phyloP scores from a whole-genome alignment of 176 grass and related monocot genomes.

The Paspalum vaginatum region DNA sequence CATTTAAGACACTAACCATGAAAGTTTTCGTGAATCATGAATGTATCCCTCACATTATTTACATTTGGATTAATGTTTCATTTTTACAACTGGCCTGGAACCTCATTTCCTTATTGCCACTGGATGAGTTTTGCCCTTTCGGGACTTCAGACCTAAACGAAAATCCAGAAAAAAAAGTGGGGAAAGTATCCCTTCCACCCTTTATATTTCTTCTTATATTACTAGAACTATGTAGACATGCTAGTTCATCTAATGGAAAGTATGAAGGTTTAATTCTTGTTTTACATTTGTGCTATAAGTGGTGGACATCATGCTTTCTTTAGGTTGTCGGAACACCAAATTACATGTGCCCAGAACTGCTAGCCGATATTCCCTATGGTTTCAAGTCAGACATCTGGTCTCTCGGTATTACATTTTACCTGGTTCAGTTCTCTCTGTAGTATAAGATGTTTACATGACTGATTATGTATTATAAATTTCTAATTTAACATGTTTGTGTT shows the following conservation, averaged over 20 bases:
- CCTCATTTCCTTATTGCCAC: background rate
- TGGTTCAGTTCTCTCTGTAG: constrained; percentile 57
- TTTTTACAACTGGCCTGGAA: background rate
- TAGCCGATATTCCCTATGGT: constrained; percentile 97
- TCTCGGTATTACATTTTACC: constrained; percentile 60
- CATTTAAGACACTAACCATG: background rate
- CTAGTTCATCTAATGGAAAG: constrained; percentile 27
- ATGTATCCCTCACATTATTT: constrained; percentile 17
- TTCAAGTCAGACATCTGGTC: constrained; percentile 99
- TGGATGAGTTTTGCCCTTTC: background rate
- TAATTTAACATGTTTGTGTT: constrained; percentile 28
- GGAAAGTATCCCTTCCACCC: background rate
- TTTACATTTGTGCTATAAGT: constrained; percentile 14
- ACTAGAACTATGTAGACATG: background rate
- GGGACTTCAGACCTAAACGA: background rate
- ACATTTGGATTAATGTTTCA: background rate
- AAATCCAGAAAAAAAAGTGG: no score
- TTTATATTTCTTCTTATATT: background rate
- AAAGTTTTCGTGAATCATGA: background rate
- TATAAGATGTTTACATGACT: constrained; percentile 5
- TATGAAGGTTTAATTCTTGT: background rate
- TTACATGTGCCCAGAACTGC: constrained; percentile 99
- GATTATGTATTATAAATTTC: background rate
- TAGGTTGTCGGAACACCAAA: constrained; percentile 99
- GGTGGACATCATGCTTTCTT: constrained; percentile 6